Evolutionary conservation across 371 early-diverging fungal species (phyloP).

Genomic region (Nematocida ironsii): DNA sequence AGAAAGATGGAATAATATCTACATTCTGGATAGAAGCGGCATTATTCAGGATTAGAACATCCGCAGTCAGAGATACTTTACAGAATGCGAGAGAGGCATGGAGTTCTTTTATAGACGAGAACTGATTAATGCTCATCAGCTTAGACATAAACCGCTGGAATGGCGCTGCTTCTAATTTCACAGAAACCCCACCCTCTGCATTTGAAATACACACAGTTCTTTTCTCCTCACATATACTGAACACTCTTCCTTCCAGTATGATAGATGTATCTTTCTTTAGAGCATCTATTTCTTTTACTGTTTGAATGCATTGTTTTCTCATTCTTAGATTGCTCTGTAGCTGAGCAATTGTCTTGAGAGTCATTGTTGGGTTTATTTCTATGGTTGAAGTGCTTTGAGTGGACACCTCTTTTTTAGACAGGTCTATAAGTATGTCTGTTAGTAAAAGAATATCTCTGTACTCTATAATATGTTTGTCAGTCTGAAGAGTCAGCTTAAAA

Average conservation of each 20-base stretch:
- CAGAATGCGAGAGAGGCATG: background rate
- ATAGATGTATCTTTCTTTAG: constrained; percentile 11
- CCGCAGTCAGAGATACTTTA: background rate
- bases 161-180: background rate
- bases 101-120: background rate
- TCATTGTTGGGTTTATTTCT: background rate
- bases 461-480: background rate
- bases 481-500: background rate
- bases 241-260: constrained; percentile 1
- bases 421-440: background rate
- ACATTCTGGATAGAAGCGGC: background rate
- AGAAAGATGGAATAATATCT: background rate
- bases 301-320: background rate
- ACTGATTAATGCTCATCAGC: background rate
- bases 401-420: background rate
- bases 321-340: background rate
- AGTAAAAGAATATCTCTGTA: constrained; percentile 3
- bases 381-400: background rate
- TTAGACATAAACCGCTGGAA: background rate
- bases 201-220: background rate
- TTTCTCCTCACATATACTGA: background rate
- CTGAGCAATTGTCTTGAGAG: background rate
- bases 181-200: constrained; percentile 9
- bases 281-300: constrained; percentile 9
- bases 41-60: constrained; percentile 4